These are phyloP conservation scores for Saturnispora ahearnii DNA, from an alignment of 805 yeast species.

Conservation along the genomic window DNA sequence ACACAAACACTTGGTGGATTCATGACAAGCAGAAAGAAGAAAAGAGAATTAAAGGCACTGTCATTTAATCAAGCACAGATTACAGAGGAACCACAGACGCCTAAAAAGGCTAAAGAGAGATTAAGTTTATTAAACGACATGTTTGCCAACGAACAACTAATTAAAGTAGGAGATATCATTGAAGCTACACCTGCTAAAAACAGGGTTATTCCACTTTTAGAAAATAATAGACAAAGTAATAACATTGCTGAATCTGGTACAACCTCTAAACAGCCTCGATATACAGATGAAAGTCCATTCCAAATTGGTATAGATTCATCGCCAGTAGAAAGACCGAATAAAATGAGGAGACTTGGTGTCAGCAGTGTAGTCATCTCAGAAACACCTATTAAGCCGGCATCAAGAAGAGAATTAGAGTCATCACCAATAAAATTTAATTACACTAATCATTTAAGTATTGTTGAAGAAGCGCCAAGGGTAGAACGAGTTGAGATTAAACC, in stretches of 20 bases:
- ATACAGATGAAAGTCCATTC: constrained; percentile 4
- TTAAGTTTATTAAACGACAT: constrained; percentile 1
- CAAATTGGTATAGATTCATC: not conserved
- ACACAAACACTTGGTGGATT: constrained; percentile 7
- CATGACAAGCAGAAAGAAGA: constrained; percentile 10
- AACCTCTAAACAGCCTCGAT: not conserved
- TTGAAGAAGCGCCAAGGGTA: constrained; percentile 4
- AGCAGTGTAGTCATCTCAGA: not conserved
- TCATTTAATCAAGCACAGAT: constrained; percentile 21
- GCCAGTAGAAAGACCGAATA: not conserved
- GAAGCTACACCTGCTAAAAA: constrained; percentile 20
- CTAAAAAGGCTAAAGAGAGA: constrained; percentile 1
- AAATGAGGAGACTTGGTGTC: constrained; percentile 5
- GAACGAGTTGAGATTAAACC: constrained; percentile 12
- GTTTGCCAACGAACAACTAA: constrained; percentile 3
- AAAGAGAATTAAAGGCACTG: constrained; percentile 14
- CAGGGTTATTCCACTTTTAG: not conserved
- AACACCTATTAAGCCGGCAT: not conserved
- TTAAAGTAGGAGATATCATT: constrained; percentile 10
- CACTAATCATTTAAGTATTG: not conserved
- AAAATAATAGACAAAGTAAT: not conserved
- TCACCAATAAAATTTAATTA: not conserved
- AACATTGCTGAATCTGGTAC: too few relatives aligned
- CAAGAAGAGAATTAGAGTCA: not conserved
- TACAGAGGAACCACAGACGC: not conserved